Conservation (phyloP, 345 rosid species). For the Atalantia buxifolia region DNA sequence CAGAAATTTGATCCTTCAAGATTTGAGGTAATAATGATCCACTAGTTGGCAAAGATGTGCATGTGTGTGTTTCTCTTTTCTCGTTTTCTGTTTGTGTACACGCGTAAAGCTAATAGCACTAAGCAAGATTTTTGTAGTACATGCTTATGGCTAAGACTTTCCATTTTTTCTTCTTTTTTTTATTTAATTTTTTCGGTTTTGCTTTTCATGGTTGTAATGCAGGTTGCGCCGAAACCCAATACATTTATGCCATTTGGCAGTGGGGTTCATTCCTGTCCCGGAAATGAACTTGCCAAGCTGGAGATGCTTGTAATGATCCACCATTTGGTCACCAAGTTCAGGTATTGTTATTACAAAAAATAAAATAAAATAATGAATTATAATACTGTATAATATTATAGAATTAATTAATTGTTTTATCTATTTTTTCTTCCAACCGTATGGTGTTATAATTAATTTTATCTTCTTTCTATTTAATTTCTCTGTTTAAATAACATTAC, state of each 20-base stretch:
- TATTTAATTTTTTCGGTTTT: background rate
- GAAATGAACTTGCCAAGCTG: constrained; percentile 78
- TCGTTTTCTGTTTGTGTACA: background rate
- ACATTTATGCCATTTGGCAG: constrained; percentile 77
- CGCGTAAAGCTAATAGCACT: background rate
- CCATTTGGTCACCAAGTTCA: constrained; percentile 60
- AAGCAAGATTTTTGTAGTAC: background rate
- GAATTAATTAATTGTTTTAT: too few species aligned
- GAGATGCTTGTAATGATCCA: constrained; percentile 68
- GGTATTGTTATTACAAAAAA: constrained; percentile 26
- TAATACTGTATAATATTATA: too few species aligned
- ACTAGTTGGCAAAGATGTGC: background rate
- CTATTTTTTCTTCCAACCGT: too few species aligned
- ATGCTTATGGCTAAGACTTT: constrained; percentile 3
- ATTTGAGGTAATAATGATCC: constrained; percentile 51
- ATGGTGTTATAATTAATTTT: too few species aligned
- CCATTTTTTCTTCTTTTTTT: background rate
- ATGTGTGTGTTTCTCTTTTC: background rate
- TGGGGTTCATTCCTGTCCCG: constrained; percentile 77
- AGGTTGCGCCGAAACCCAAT: constrained; percentile 62
- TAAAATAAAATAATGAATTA: too few species aligned
- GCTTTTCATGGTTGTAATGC: background rate
- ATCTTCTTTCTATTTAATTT: too few species aligned
- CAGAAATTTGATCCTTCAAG: constrained; percentile 65
- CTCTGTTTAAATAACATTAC: too few species aligned